Conservation (phyloP, 139 green algal genomes). For the Chlorella sp. region DNA sequence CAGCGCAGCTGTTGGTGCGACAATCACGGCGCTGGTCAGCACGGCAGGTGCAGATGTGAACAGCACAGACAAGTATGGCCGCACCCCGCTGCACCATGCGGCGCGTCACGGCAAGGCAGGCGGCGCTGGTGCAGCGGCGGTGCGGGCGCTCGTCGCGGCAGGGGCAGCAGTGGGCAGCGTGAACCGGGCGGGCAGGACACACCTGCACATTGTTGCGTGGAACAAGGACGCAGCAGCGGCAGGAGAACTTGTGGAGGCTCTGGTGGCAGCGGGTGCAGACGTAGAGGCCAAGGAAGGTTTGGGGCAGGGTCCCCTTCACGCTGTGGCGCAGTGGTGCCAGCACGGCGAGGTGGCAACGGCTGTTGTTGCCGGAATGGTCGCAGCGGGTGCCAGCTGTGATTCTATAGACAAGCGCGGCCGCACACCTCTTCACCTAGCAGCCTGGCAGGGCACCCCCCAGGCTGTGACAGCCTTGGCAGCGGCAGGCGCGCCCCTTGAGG, state of each 20-base stretch:
- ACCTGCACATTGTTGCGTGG: background rate
- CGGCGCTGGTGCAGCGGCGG: background rate
- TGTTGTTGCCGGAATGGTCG: too few relatives aligned
- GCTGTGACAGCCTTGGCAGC: too few relatives aligned
- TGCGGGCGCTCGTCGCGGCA: background rate
- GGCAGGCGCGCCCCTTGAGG: too few relatives aligned
- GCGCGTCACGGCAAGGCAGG: background rate
- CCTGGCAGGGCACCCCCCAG: too few relatives aligned
- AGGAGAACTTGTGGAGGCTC: background rate
- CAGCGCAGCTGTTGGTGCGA: background rate
- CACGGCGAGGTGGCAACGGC: too few relatives aligned
- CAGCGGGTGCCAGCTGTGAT: too few relatives aligned
- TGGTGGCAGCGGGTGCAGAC: too few relatives aligned
- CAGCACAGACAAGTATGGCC: background rate
- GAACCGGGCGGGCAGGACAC: background rate
- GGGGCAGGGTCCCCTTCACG: too few relatives aligned
- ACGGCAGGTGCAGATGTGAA: background rate
- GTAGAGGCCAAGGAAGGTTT: too few relatives aligned
- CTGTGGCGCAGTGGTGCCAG: too few relatives aligned
- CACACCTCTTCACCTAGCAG: too few relatives aligned
- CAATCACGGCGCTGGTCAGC: background rate
- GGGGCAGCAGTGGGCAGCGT: background rate
- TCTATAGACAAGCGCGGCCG: too few relatives aligned
- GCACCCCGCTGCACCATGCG: background rate
- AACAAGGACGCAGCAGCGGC: background rate